Evolutionary conservation across 495 filamentous ascomycete species (phyloP).

Genomic region (Tetracladium marchalianum): DNA sequence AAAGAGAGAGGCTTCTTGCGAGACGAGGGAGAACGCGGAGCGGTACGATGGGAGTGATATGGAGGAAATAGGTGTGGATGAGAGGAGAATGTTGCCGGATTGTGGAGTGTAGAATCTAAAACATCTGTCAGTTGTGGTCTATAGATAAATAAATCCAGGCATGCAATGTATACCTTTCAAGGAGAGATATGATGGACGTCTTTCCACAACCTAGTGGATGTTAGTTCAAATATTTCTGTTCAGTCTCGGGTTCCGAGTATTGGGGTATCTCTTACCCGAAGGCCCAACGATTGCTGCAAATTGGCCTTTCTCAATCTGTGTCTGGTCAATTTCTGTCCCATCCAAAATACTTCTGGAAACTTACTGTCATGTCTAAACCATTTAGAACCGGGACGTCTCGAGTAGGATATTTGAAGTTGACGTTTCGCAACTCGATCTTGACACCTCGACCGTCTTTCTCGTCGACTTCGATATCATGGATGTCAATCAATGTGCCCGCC

Average conservation of each 20-base stretch:
- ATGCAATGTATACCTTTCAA: slow-evolving; percentile 33
- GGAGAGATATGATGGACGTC: slow-evolving; percentile 50
- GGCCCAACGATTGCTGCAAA: slow-evolving; percentile 62
- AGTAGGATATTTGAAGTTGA: slow-evolving; percentile 49
- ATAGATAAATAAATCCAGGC: slow-evolving; percentile 42
- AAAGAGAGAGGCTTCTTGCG: slow-evolving; percentile 49
- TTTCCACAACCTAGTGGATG: slow-evolving; percentile 52
- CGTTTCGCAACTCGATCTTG: slow-evolving; percentile 41
- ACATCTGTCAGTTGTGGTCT: slow-evolving; percentile 35
- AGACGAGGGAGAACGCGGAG: slow-evolving; percentile 43
- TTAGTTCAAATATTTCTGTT: not conserved
- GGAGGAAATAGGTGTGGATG: slow-evolving; percentile 36
- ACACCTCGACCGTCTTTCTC: slow-evolving; percentile 27
- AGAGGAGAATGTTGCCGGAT: slow-evolving; percentile 39
- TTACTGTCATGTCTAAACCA: slow-evolving; percentile 38
- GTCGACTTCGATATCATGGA: slow-evolving; percentile 29
- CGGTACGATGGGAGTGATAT: slow-evolving; percentile 40
- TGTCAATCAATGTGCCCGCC: not conserved
- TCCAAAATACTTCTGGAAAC: slow-evolving; percentile 19
- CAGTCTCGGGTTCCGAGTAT: not conserved
- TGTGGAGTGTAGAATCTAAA: slow-evolving; percentile 49
- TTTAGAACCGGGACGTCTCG: slow-evolving; percentile 38
- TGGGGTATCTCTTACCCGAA: slow-evolving; percentile 30
- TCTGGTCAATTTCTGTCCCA: not conserved
- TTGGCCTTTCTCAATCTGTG: slow-evolving; percentile 49